These are phyloP conservation scores for Clarireedia homoeocarpa DNA, from an alignment of 2,329 filamentous ascomycete species.

Conservation along the genomic window DNA sequence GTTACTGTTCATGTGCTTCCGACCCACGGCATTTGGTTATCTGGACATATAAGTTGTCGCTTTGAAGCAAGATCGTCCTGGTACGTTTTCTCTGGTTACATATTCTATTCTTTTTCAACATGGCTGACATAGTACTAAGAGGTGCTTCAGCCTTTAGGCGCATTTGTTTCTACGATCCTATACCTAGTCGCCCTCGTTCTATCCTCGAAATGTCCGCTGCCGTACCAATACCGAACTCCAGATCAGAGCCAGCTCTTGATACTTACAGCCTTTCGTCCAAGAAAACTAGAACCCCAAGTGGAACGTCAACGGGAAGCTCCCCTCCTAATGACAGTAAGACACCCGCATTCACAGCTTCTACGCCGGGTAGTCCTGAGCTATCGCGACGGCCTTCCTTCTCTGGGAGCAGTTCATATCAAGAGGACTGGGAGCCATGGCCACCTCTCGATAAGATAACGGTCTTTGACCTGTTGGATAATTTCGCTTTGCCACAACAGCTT, in stretches of 20 bases:
- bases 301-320: constrained; percentile 39
- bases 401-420: constrained; percentile 76
- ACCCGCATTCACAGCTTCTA: constrained; percentile 40
- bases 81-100: neutral
- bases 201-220: constrained; percentile 39
- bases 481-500: constrained; percentile 80
- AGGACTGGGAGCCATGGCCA: constrained; percentile 80
- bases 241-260: constrained; percentile 16
- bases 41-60: neutral
- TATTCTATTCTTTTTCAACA: no score
- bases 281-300: constrained; percentile 12
- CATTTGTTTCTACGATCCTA: constrained; percentile 35
- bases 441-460: constrained; percentile 84
- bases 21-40: neutral
- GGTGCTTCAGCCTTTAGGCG: constrained; percentile 34
- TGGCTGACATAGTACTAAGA: constrained; percentile 37
- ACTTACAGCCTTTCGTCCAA: constrained; percentile 19
- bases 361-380: constrained; percentile 46
- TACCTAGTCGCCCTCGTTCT: constrained; percentile 31
- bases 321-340: constrained; percentile 41
- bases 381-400: constrained; percentile 78
- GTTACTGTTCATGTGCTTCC: constrained; percentile 11
- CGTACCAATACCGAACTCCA: constrained; percentile 30
- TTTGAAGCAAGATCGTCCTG: neutral
- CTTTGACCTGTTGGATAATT: constrained; percentile 90